A percentile compares a stretch with the other conserved stretches of the same genome.
Evolutionary conservation across 1,139 yeast genomes (phyloP).

Genomic region (Sugiyamaella xylanicola): DNA sequence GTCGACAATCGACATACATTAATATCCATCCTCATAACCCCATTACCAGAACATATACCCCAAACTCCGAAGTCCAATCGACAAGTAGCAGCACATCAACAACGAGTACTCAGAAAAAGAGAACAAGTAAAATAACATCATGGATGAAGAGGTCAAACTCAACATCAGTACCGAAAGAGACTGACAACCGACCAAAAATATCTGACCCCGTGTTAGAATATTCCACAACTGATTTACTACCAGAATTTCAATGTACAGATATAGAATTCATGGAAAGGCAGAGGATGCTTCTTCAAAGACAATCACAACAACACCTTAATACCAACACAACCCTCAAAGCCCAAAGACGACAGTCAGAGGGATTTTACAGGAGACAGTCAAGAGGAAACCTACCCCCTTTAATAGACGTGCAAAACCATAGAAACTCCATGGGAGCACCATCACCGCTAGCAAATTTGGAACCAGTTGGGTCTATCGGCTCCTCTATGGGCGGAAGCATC

Average conservation of each 20-base stretch:
- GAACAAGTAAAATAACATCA: slow-evolving; percentile 26
- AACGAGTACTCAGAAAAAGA: slow-evolving; percentile 16
- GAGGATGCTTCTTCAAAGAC: slow-evolving; percentile 4
- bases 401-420: neutral
- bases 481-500: slow-evolving; percentile 3
- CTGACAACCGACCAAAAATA: slow-evolving; percentile 25
- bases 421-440: neutral
- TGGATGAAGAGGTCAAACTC: slow-evolving; percentile 25
- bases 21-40: slow-evolving; percentile 17
- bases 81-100: neutral
- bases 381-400: neutral
- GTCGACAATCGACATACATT: slow-evolving; percentile 13
- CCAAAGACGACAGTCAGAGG: slow-evolving; percentile 12
- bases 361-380: neutral
- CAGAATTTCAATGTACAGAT: slow-evolving; percentile 22
- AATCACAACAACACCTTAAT: slow-evolving; percentile 7
- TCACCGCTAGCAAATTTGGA: slow-evolving; percentile 4
- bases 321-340: slow-evolving; percentile 11
- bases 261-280: slow-evolving; percentile 8
- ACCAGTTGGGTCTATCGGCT: slow-evolving; percentile 1
- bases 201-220: slow-evolving; percentile 34
- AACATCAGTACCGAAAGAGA: slow-evolving; percentile 3
- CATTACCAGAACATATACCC: neutral
- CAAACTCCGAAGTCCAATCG: neutral
- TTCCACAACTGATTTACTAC: slow-evolving; percentile 33